Base-by-base conservation (phyloP, 2,329 filamentous ascomycete genomes). In the Scytalidium lignicola region DNA sequence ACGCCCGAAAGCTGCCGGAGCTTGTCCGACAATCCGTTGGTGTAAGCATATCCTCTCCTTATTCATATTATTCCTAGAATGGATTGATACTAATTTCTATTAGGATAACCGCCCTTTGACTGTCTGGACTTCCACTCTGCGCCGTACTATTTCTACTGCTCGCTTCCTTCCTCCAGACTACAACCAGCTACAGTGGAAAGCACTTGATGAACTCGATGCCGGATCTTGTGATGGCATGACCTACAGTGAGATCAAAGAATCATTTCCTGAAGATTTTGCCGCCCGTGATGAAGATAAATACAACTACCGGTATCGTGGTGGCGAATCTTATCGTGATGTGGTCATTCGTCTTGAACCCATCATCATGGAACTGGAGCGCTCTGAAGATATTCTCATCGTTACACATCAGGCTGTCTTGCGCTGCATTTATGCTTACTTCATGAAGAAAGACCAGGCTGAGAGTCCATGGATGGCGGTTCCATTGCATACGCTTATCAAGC, bases 401-500 rank as follows among this genome's bases (percentile, higher is more conserved):
- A 97, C 93, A 3, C 93, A 99, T 67, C 93, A 99, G 71, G 93
- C 93, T 13, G 92, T 99, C 28, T 76, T 99, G 54, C 83, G 93
- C 51, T 99, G 93, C 74, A 96, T 99, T 62, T 99, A 97, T 65
- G 90, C 93, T 23, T 99, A 99, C 70, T 99, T 97, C 68, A 96
- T 96, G 87, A 95, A 97, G 63, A 90, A 93, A 62, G 86, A 90
- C 48, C 93, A 97, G 69, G 84, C 91, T 60, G 82, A 89, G 70
- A 93, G 88, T 58, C 93, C 93, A 0, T 99, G 93, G 93, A 96
- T 97, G 88, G 92, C 96, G 63, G 93, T 99, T 8, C 93, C 93
- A 6, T 76, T 99, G 53, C 93, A 99, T 68, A 96, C 90, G 8
- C 76, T 99, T 43, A 97, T 99, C 72, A 96, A 96, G 72, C 78